A percentile compares a stretch with the other conserved stretches of the same genome.
These are phyloP conservation scores for Colletotrichum sp. DNA, from an alignment of 2,329 filamentous ascomycete genomes.

Conservation along the genomic window DNA sequence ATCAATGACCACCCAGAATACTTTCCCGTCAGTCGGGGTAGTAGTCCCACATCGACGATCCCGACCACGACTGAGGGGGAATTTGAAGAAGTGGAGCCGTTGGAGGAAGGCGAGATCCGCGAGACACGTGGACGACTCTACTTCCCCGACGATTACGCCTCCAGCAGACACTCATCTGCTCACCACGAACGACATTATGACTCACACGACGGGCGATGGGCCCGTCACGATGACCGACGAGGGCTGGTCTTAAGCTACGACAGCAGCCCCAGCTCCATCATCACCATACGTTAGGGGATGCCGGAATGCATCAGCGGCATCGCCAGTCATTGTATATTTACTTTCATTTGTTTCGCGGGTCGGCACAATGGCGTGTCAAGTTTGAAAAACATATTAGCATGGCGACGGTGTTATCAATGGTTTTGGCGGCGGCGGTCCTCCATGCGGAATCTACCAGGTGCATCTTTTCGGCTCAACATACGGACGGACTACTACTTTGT, in stretches of 20 bases:
- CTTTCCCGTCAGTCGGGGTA: slow-evolving; percentile 4
- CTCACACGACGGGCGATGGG: slow-evolving; percentile 9
- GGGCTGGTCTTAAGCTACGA: neutral
- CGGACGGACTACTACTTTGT: slow-evolving; percentile 5
- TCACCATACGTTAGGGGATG: slow-evolving; percentile 34
- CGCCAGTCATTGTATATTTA: slow-evolving; percentile 4
- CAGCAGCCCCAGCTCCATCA: slow-evolving; percentile 23
- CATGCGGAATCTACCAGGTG: neutral
- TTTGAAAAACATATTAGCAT: slow-evolving; percentile 6
- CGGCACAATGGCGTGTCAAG: neutral
- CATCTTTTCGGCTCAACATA: slow-evolving; percentile 1
- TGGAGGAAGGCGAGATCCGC: slow-evolving; percentile 16
- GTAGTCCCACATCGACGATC: slow-evolving; percentile 11
- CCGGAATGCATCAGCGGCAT: neutral
- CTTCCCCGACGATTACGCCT: neutral
- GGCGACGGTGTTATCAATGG: slow-evolving; percentile 15
- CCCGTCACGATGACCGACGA: neutral
- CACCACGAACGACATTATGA: slow-evolving; percentile 16
- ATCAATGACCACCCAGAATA: slow-evolving; percentile 18
- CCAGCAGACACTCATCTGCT: slow-evolving; percentile 6
- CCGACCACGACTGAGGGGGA: slow-evolving; percentile 3
- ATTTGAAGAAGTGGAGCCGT: slow-evolving; percentile 1
- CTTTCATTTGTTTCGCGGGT: neutral
- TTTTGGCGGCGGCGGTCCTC: neutral
- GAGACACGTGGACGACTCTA: slow-evolving; percentile 9